Evolutionary conservation across 2,329 filamentous ascomycete genomes (phyloP).

Genomic region (Dactylellina parvicollis): DNA sequence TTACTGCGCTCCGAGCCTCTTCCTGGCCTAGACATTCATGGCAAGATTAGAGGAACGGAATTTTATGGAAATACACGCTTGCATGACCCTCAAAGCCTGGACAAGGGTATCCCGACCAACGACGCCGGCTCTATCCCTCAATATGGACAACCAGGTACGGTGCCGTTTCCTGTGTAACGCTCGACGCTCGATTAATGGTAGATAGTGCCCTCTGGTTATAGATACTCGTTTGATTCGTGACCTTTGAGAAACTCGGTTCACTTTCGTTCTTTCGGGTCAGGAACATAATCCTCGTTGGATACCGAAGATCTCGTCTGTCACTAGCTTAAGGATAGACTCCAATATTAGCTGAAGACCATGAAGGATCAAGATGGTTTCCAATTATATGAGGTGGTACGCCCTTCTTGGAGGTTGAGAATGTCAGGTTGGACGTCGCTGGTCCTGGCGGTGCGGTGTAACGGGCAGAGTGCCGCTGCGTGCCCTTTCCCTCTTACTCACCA

Average conservation of each 20-base stretch:
- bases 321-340: too few species aligned
- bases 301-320: too few species aligned
- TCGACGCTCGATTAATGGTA: neutral
- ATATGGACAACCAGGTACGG: constrained; percentile 4
- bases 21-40: too few species aligned
- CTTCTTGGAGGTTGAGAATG: neutral
- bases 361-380: neutral
- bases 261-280: constrained; percentile 18
- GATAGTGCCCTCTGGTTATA: neutral
- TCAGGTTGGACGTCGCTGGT: neutral
- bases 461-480: neutral
- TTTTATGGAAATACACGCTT: too few species aligned
- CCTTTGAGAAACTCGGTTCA: neutral
- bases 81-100: neutral
- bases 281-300: constrained; percentile 8
- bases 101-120: constrained; percentile 29
- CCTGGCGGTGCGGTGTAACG: constrained; percentile 19
- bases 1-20: too few species aligned
- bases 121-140: constrained; percentile 2
- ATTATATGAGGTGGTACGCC: too few species aligned
- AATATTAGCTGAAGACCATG: too few species aligned
- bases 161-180: constrained; percentile 38
- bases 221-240: constrained; percentile 3
- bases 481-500: neutral
- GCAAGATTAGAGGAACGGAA: too few species aligned